phyloP scores from a whole-genome alignment of 2,329 filamentous ascomycete genomes.

The Colletotrichum tropicicola region DNA sequence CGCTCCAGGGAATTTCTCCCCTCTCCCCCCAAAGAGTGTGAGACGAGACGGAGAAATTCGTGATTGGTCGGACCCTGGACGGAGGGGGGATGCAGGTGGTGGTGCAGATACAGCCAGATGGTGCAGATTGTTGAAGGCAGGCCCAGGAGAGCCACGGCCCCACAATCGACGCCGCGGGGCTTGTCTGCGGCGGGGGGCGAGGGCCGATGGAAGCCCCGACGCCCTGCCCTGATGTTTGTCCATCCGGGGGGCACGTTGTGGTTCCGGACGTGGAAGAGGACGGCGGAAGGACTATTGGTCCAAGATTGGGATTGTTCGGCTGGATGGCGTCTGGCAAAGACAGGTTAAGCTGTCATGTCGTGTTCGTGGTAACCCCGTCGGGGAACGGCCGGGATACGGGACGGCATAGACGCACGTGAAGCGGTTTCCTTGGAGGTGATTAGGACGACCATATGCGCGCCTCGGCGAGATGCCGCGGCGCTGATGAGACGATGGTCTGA shows the following conservation, averaged over 20 bases:
- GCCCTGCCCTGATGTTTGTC: not conserved
- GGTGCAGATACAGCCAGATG: not conserved
- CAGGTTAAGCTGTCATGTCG: no score
- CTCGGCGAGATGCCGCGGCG: not conserved
- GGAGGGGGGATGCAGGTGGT: not conserved
- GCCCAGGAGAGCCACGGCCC: not conserved
- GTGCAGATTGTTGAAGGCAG: no score
- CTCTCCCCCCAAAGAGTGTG: not conserved
- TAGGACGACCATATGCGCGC: not conserved
- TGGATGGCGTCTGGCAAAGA: no score
- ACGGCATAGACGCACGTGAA: not conserved
- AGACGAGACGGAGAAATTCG: slow-evolving; percentile 30
- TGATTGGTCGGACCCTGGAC: slow-evolving; percentile 6
- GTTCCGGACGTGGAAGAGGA: not conserved
- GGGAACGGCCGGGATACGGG: no score
- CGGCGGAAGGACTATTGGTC: no score
- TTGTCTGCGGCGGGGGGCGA: not conserved
- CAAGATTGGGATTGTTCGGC: no score
- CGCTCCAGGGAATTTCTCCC: not conserved
- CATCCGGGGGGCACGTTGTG: no score
- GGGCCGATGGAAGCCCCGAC: slow-evolving; percentile 4
- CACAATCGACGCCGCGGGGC: slow-evolving; percentile 4
- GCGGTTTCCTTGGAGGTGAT: not conserved
- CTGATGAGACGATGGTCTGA: not conserved
- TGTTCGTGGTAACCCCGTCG: no score